These are phyloP conservation scores for Sporothrix curviconia DNA, from an alignment of 2,329 filamentous ascomycete genomes.

Conservation along the genomic window DNA sequence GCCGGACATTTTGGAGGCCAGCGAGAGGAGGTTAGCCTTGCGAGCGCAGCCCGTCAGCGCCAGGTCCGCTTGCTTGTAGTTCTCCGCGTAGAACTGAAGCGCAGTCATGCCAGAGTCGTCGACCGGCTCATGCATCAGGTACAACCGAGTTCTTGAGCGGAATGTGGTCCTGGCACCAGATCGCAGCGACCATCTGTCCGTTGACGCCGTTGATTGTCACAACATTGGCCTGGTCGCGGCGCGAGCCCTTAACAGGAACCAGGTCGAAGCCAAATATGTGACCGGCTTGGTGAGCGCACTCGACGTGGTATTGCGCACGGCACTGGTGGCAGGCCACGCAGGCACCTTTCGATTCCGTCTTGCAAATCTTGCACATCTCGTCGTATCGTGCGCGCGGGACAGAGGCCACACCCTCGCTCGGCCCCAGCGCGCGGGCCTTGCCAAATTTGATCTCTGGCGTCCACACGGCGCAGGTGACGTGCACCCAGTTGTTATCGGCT, in stretches of 20 bases:
- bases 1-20: slow-evolving; percentile 48
- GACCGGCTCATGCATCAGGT: slow-evolving; percentile 71
- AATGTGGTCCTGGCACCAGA: slow-evolving; percentile 91
- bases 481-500: slow-evolving; percentile 96
- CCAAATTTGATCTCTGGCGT: slow-evolving; percentile 90
- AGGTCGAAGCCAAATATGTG: slow-evolving; percentile 88
- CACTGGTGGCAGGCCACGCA: slow-evolving; percentile 79
- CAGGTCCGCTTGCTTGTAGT: slow-evolving; percentile 91
- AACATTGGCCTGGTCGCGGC: slow-evolving; percentile 71
- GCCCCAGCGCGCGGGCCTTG: slow-evolving; percentile 71
- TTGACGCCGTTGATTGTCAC: slow-evolving; percentile 75
- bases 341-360: slow-evolving; percentile 52
- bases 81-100: slow-evolving; percentile 78
- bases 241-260: slow-evolving; percentile 79
- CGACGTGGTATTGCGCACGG: slow-evolving; percentile 67
- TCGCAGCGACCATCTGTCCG: slow-evolving; percentile 73
- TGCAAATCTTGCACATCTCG: slow-evolving; percentile 78
- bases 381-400: slow-evolving; percentile 69
- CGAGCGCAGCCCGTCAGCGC: slow-evolving; percentile 85
- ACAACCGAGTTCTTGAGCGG: slow-evolving; percentile 63
- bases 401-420: slow-evolving; percentile 82
- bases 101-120: slow-evolving; percentile 68
- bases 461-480: slow-evolving; percentile 88
- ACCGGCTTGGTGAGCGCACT: slow-evolving; percentile 78
- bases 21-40: slow-evolving; percentile 74